Evolutionary conservation across 306 rosid genomes (phyloP), one percentile per base, ranked within the genome.

Genomic region (Medicago arabica): DNA sequence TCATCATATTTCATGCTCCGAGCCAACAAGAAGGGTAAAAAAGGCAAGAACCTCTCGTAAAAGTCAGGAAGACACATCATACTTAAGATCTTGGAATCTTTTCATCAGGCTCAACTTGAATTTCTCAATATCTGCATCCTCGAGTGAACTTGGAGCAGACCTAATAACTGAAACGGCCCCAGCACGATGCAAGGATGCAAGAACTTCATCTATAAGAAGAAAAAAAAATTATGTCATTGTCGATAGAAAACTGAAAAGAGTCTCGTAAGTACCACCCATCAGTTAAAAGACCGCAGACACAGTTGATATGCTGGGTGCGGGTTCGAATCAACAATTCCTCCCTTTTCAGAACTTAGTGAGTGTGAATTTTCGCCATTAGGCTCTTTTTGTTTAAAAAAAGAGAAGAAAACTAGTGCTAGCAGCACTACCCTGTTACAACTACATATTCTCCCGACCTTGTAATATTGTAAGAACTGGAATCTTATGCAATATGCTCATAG

Each of bases 21-120:
- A 25, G 28, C 2, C 28, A 25, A 25, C 28, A 25, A 25, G 25
- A 54, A 18, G 60, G 60, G 60, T 10, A 17, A 16, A 44, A 25
- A 69, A 68, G n/a, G 31, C 51, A 16, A 46, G 67, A 18, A 63
- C 54, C 69, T 73, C 76, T 46, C 49, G 47, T 18, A 68, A 82
- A 73, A 74, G 53, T 85, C 82, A 84, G 6, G 85, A 85, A 39
- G 85, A 49, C 63, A 72, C 79, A 80, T 91, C 98, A 77, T 86
- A 86, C 43, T 80, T 87, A 70, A 78, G 72, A 80, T 95, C 97
- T 39, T 83, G 87, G 78, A 95, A 95, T 84, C 97, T 92, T 83
- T 83, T 82, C 78, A 95, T 76, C 87, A 95, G 78, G 80, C 85
- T 78, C 18, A 74, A 79, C 80, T 89, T 90, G 85, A 79, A 81